Evolutionary conservation across 352 stramenopile genomes (phyloP).

Genomic region (Thalassiosira mediterranea): DNA sequence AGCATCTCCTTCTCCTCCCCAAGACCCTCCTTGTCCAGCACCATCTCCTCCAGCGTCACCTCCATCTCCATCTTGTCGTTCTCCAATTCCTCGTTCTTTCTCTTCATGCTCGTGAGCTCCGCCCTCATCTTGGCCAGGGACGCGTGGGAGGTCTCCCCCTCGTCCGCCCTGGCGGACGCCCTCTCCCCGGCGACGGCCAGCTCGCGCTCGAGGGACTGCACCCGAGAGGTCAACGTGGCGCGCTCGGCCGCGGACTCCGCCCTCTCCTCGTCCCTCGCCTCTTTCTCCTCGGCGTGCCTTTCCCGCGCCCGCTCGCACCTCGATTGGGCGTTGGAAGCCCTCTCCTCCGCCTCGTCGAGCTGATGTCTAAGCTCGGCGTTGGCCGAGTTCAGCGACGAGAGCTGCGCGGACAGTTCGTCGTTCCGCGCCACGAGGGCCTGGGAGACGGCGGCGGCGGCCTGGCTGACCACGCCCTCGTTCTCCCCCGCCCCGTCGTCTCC

Average conservation of each 20-base stretch:
- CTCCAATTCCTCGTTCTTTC: conserved; percentile 69
- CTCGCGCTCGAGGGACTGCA: conserved; percentile 39
- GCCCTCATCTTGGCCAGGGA: conserved; percentile 65
- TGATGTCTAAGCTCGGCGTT: conserved; percentile 41
- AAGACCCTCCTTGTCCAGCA: conserved; percentile 82
- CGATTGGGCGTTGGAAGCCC: conserved; percentile 31
- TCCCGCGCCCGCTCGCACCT: conserved; percentile 28
- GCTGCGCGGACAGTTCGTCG: conserved; percentile 44
- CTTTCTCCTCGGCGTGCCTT: conserved; percentile 28
- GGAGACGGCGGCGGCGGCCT: conserved; percentile 56
- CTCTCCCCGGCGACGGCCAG: conserved; percentile 38
- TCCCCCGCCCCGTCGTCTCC: conserved; percentile 10
- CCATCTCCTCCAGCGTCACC: conserved; percentile 75
- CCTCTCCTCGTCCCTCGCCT: conserved; percentile 30
- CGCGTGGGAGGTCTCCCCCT: conserved; percentile 59
- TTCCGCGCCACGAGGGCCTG: conserved; percentile 46
- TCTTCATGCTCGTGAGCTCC: conserved; percentile 59
- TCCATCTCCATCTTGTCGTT: conserved; percentile 76
- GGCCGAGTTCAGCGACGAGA: conserved; percentile 27
- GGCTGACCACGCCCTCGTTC: conserved; percentile 32
- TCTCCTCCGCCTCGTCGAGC: conserved; percentile 42
- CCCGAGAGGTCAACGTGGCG: conserved; percentile 22
- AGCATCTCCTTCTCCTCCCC: conserved; percentile 79
- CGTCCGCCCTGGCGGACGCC: conserved; percentile 39
- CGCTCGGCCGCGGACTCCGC: conserved; percentile 28